These are phyloP conservation scores for Xylaria flabelliformis DNA, from an alignment of 495 filamentous ascomycete species.

Conservation along the genomic window DNA sequence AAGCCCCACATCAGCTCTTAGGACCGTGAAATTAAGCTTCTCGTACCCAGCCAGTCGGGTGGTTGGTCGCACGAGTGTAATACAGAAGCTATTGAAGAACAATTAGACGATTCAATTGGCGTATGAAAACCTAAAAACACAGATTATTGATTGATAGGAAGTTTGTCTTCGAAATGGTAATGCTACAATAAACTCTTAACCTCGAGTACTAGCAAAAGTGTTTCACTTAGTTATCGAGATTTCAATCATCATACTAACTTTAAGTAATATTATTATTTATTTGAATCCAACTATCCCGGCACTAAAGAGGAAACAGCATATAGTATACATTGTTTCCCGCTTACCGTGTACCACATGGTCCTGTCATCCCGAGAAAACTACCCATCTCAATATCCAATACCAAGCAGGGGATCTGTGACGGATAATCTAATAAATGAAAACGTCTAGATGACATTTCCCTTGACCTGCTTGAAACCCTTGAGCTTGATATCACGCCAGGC, in stretches of 20 bases:
- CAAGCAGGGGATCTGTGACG: background rate
- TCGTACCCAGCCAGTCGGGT: background rate
- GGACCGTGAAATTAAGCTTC: background rate
- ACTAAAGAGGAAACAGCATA: background rate
- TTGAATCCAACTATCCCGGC: background rate
- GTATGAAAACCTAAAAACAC: background rate
- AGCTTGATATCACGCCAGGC: constrained; percentile 65
- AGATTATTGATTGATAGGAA: background rate
- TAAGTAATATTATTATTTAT: constrained; percentile 4
- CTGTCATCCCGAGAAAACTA: background rate
- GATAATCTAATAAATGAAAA: background rate
- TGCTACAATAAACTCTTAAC: background rate
- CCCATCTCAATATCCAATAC: background rate
- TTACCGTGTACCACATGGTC: background rate
- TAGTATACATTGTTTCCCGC: background rate
- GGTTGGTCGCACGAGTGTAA: background rate
- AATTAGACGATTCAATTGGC: background rate
- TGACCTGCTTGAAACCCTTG: constrained; percentile 56
- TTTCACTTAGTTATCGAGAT: background rate
- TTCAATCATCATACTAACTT: too few relatives aligned
- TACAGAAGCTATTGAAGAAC: background rate
- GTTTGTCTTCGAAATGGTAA: too few relatives aligned
- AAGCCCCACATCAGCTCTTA: constrained; percentile 1
- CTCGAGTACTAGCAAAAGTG: background rate
- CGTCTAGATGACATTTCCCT: constrained; percentile 37